These are phyloP conservation scores for Musa itinerans DNA, from an alignment of 176 grass and related monocot species.

Conservation along the genomic window DNA sequence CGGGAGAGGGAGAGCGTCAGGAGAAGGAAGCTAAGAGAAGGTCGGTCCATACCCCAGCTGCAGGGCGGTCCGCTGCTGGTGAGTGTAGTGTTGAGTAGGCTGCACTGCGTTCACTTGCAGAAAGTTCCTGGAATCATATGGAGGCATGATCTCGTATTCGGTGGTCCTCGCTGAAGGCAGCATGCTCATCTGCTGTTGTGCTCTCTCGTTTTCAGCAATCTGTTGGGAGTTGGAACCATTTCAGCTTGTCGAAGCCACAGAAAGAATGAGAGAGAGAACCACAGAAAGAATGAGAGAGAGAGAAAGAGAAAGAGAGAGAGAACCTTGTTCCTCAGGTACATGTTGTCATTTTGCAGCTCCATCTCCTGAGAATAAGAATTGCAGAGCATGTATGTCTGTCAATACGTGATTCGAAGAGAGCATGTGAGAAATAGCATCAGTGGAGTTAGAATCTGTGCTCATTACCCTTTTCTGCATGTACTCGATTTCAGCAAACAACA, in stretches of 20 bases:
- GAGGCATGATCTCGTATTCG: slow-evolving; percentile 44
- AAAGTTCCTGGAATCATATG: slow-evolving; percentile 64
- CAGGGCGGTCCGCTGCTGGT: slow-evolving; percentile 52
- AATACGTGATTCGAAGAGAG: background rate
- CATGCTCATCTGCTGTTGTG: slow-evolving; percentile 64
- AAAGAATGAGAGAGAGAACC: background rate
- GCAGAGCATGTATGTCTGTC: background rate
- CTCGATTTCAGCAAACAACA: slow-evolving; percentile 45
- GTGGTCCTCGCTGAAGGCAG: slow-evolving; percentile 29
- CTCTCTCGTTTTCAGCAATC: slow-evolving; percentile 61
- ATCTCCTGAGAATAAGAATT: slow-evolving; percentile 41
- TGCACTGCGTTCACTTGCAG: slow-evolving; percentile 78
- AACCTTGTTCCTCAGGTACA: slow-evolving; percentile 60
- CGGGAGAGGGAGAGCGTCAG: too few relatives aligned
- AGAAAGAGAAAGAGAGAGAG: background rate
- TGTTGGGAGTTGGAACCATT: background rate
- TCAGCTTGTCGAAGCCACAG: background rate
- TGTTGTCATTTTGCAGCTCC: slow-evolving; percentile 52
- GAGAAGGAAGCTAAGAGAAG: background rate
- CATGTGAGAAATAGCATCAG: background rate
- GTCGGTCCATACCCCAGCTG: slow-evolving; percentile 18
- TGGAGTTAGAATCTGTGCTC: background rate
- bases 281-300: too few relatives aligned
- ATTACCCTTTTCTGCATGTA: slow-evolving; percentile 58
- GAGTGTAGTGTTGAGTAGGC: slow-evolving; percentile 44